Evolutionary conservation across 805 yeast species (phyloP), one percentile per base, ranked within the genome.

Genomic region (Barnettozyma botsteinii): DNA sequence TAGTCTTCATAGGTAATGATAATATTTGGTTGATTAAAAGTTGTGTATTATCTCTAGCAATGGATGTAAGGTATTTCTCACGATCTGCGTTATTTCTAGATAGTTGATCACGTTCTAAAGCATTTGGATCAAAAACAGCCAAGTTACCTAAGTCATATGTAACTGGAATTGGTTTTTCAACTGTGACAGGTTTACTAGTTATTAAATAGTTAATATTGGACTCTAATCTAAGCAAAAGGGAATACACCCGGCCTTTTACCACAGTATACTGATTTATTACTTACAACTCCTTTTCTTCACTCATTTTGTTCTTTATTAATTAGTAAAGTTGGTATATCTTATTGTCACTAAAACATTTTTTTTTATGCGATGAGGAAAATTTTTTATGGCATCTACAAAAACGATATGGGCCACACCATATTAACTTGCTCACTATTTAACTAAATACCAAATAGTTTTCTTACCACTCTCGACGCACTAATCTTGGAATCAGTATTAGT

Each of bases 11-110:
- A 22, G 99, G 99, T 42, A 88, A 74, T 12, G 95, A 85, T 43
- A 93, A 70, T 20, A 93, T 69, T 67, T 93, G 98, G 65, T 89
- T 89, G 54, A 93, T 79, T 53, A 93, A 70, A 43, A 91, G 72
- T 66, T 93, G 99, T 22, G 85, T 86, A 61, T 93, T 89, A 56
- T 91, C 98, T 67, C 99, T 79, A 27, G 96, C 78, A 15, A 77
- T 67, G 6, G 74, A 65, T 38, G 72, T 69, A 45, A 93, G 65
- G 46, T 81, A 74, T 35, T 66, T 72, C 60, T 88, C 95, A 53
- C 75, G 77, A 32, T 72, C 67, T 15, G 72, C 70, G 52, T 81
- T 73, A 4, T 70, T 65, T 11, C 59, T 52, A 25, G 72, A 71
- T 37, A 86, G 64, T 49, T 75, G 70, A 13, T 67, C 66, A 30